These are phyloP conservation scores for Arthrobotrys pseudoclavata DNA, from an alignment of 2,329 filamentous ascomycete species.

Conservation along the genomic window DNA sequence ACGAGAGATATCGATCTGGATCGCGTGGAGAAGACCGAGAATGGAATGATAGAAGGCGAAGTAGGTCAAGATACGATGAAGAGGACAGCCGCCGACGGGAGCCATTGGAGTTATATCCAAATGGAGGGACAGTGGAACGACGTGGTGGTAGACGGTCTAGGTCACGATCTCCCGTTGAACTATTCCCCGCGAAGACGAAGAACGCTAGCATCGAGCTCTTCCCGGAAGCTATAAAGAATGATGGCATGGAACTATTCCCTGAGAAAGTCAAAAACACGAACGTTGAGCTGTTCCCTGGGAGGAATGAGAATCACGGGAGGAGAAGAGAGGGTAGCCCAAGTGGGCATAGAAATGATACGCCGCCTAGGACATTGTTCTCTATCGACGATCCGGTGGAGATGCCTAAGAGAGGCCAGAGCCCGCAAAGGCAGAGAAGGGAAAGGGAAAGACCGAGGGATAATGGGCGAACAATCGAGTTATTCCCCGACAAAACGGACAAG, in stretches of 20 bases:
- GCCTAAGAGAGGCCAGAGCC: conserved; percentile 54
- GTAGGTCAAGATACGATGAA: conserved; percentile 68
- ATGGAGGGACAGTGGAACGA: conserved; percentile 27
- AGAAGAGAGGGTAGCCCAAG: conserved; percentile 32
- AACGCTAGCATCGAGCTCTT: conserved; percentile 46
- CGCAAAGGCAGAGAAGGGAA: conserved; percentile 43
- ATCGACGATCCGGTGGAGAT: conserved; percentile 47
- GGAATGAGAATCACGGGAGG: conserved; percentile 6
- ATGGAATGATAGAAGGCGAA: conserved; percentile 66
- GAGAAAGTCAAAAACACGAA: conserved; percentile 48
- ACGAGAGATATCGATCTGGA: conserved; percentile 62
- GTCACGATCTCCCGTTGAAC: conserved; percentile 60
- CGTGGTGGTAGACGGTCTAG: conserved; percentile 46
- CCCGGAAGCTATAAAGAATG: conserved; percentile 38
- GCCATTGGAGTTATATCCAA: conserved; percentile 49
- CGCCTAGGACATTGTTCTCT: conserved; percentile 50
- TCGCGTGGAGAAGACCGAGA: conserved; percentile 68
- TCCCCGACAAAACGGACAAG: conserved; percentile 54
- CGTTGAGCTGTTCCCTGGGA: conserved; percentile 60
- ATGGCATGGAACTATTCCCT: conserved; percentile 42
- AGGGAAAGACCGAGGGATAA: conserved; percentile 29
- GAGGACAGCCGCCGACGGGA: conserved; percentile 66
- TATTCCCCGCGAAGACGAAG: conserved; percentile 60
- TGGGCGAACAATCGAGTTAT: conserved; percentile 55
- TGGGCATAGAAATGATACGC: conserved; percentile 27